phyloP scores from a whole-genome alignment of 1,284 basidiomycete species.

The Trichosporon ovoides region DNA sequence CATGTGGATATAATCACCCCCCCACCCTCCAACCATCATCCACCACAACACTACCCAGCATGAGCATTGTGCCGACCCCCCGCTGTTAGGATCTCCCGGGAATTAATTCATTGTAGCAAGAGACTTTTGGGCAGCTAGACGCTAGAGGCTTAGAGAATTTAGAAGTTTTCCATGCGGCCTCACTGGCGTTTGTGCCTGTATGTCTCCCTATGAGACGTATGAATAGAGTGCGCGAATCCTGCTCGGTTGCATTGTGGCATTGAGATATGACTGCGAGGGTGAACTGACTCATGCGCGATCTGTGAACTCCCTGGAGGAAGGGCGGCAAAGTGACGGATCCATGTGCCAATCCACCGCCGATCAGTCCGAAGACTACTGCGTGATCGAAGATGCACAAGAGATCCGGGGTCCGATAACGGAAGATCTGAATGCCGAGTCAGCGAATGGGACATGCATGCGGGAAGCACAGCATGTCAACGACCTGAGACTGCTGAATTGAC shows the following conservation, averaged over 20 bases:
- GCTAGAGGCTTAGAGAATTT: constrained; percentile 25
- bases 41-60: constrained; percentile 1
- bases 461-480: too few relatives aligned
- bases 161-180: constrained; percentile 18
- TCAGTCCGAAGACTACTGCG: too few relatives aligned
- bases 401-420: too few relatives aligned
- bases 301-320: background rate
- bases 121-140: constrained; percentile 14
- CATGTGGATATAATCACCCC: background rate
- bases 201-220: constrained; percentile 15
- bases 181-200: constrained; percentile 19
- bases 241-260: background rate
- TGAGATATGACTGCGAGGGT: too few relatives aligned
- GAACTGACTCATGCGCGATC: too few relatives aligned
- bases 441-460: too few relatives aligned
- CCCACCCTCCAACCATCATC: background rate
- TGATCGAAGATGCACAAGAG: too few relatives aligned
- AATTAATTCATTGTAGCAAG: constrained; percentile 13
- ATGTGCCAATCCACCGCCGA: too few relatives aligned
- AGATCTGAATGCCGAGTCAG: too few relatives aligned
- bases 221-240: constrained; percentile 20
- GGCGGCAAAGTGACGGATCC: too few relatives aligned
- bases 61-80: constrained; percentile 22
- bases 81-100: constrained; percentile 18
- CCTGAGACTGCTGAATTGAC: too few relatives aligned